phyloP scores from a whole-genome alignment of 257 asterid species.

The Anisodus tanguticus region DNA sequence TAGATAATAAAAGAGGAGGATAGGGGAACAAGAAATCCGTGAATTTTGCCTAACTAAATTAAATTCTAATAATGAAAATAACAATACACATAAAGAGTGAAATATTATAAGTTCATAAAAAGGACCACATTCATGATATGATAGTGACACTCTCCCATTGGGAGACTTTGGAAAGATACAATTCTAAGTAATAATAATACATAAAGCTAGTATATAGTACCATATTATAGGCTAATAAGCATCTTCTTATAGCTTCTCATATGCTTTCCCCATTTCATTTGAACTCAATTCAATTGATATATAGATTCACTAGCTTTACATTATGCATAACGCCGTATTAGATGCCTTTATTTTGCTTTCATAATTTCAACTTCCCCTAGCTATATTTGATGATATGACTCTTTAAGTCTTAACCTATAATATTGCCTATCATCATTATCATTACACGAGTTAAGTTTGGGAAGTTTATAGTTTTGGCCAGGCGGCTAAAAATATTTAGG shows the following conservation, averaged over 20 bases:
- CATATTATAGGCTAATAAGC: not conserved
- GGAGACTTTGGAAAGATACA: slow-evolving; percentile 31
- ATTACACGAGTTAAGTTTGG: not conserved
- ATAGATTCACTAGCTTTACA: not conserved
- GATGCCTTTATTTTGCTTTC: slow-evolving; percentile 34
- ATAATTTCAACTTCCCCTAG: not conserved
- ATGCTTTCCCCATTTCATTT: slow-evolving; percentile 29
- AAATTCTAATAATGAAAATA: slow-evolving; percentile 41
- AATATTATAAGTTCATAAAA: slow-evolving; percentile 29
- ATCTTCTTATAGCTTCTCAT: slow-evolving; percentile 3
- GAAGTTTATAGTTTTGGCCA: not conserved
- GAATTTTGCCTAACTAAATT: slow-evolving; percentile 54
- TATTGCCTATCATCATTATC: slow-evolving; percentile 12
- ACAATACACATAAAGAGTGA: slow-evolving; percentile 32
- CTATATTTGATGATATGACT: slow-evolving; percentile 21
- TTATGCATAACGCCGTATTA: slow-evolving; percentile 33
- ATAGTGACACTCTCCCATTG: slow-evolving; percentile 42
- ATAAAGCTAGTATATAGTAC: slow-evolving; percentile 10
- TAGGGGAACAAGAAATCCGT: slow-evolving; percentile 44
- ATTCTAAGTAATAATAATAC: slow-evolving; percentile 4
- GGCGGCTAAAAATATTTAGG: not conserved
- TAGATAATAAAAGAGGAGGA: slow-evolving; percentile 36
- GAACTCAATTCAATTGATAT: slow-evolving; percentile 14
- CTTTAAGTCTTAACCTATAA: slow-evolving; percentile 24
- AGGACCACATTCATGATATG: slow-evolving; percentile 47